Evolutionary conservation across 495 filamentous ascomycete genomes (phyloP), one percentile per base, ranked within the genome.

Genomic region (Daldinia grandis): DNA sequence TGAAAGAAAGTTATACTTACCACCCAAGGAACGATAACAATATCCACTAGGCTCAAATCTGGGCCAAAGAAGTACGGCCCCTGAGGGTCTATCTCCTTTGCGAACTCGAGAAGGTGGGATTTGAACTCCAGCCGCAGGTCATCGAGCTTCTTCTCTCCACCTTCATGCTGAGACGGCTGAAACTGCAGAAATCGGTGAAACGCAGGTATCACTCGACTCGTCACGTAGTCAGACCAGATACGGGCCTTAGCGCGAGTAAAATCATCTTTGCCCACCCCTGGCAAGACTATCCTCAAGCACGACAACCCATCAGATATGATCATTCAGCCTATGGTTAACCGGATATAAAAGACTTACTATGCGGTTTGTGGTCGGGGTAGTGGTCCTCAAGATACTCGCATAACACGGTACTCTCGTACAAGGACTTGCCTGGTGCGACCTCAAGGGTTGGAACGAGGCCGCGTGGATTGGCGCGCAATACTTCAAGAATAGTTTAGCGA

Each of bases 171-270:
- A 33, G 66, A 74, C 3, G 84, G 78, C 74, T 88, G 84, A 72
- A 82, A 86, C 73, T 89, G 86, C 59, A 89, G 75, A 62, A 89
- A 88, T 12, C 85, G 84, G 71, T 89, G 85, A 66, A 85, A 89
- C 0, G 81, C 77, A 0, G 87, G 86, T 44, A 90, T 84, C 30
- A 89, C 83, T 4, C 87, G 76, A 15, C 77, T 84, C n/a, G 84
- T 88, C 2, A 88, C 84, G 62, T 84, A 91, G 68, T 90, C 86
- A 27, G 82, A 86, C 86, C 87, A 91, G 63, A 90, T 88, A 7
- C 86, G 80, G 17, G 79, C 79, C 15, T 80, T 75, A 1, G 87
- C 87, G 51, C 83, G 78, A 9, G 80, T 76, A 64, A 87, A 90
- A 8, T 85, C 81, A 66, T 87, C 82, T 24, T 59, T 49, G 8